A percentile compares a stretch with the other conserved stretches of the same genome.
phyloP scores from a whole-genome alignment of 106 monocot genomes.

The Dioscorea zingiberensis region DNA sequence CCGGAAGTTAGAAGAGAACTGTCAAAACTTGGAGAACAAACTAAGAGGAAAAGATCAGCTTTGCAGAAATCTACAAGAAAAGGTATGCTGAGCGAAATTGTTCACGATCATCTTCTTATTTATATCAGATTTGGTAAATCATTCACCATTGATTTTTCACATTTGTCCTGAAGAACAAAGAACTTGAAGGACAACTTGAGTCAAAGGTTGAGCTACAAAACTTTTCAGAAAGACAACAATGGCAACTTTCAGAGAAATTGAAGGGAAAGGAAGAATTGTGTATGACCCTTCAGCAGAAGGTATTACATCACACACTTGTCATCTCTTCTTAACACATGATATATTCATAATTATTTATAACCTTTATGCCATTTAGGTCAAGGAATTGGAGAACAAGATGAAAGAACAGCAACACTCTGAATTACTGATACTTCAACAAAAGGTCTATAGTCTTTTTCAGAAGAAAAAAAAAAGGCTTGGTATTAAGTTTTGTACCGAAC shows the following conservation, averaged over 20 bases:
- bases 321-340: too few relatives aligned
- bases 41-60: conserved; percentile 63
- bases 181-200: conserved; percentile 53
- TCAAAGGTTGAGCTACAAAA: conserved; percentile 44
- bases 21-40: conserved; percentile 63
- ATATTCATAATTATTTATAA: too few relatives aligned
- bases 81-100: conserved; percentile 37
- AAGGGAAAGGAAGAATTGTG: conserved; percentile 69
- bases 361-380: conserved; percentile 28
- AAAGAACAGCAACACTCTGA: conserved; percentile 49
- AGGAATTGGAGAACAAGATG: conserved; percentile 58
- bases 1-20: conserved; percentile 63
- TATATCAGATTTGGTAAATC: too few relatives aligned
- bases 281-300: conserved; percentile 56
- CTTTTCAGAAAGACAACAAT: conserved; percentile 48
- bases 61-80: conserved; percentile 63
- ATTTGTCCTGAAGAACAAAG: conserved; percentile 38
- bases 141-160: too few relatives aligned
- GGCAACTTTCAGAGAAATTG: conserved; percentile 56
- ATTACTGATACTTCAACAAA: conserved; percentile 34
- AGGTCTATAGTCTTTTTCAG: conserved; percentile 11
- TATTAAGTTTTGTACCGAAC: not conserved
- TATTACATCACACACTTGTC: not conserved
- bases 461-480: too few relatives aligned
- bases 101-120: too few relatives aligned